Conservation (phyloP, 2,329 filamentous ascomycete species). For the Sordariomycetes sp. region DNA sequence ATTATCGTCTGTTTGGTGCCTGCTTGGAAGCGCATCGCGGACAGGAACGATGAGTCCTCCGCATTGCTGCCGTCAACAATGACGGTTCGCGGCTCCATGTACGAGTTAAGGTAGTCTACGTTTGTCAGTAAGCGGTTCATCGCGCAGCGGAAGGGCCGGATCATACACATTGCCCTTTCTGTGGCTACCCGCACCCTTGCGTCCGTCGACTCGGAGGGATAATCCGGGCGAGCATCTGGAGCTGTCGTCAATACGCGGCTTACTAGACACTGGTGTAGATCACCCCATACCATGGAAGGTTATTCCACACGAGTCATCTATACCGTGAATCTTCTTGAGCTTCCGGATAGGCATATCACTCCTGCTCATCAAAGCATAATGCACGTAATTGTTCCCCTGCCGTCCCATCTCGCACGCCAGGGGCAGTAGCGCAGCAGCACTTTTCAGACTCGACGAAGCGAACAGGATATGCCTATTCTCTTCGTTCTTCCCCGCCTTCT, state of each 20-base stretch:
- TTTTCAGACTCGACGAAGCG: constrained; percentile 60
- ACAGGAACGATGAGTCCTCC: constrained; percentile 58
- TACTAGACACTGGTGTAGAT: background rate
- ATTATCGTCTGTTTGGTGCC: constrained; percentile 50
- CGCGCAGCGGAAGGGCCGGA: background rate
- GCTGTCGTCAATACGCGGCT: constrained; percentile 2
- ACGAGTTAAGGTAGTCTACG: constrained; percentile 53
- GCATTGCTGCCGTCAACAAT: constrained; percentile 53
- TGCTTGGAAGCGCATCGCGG: constrained; percentile 42
- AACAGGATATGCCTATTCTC: constrained; percentile 66
- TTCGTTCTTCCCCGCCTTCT: constrained; percentile 26
- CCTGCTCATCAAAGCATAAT: constrained; percentile 67
- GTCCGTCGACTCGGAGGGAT: constrained; percentile 54
- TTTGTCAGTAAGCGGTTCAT: background rate
- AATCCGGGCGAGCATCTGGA: constrained; percentile 65
- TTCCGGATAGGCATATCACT: constrained; percentile 56
- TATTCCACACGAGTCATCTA: constrained; percentile 58
- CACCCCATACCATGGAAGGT: constrained; percentile 35
- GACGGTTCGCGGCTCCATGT: constrained; percentile 65
- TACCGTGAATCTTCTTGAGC: constrained; percentile 64
- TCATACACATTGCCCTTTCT: constrained; percentile 48
- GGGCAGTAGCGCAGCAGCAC: constrained; percentile 59
- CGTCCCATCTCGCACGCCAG: constrained; percentile 77
- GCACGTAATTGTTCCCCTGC: constrained; percentile 58
- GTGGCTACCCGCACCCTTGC: constrained; percentile 53